A percentile compares a stretch with the other conserved stretches of the same genome.
Evolutionary conservation across 805 yeast genomes (phyloP).

Genomic region (Kregervanrija fluxuum): DNA sequence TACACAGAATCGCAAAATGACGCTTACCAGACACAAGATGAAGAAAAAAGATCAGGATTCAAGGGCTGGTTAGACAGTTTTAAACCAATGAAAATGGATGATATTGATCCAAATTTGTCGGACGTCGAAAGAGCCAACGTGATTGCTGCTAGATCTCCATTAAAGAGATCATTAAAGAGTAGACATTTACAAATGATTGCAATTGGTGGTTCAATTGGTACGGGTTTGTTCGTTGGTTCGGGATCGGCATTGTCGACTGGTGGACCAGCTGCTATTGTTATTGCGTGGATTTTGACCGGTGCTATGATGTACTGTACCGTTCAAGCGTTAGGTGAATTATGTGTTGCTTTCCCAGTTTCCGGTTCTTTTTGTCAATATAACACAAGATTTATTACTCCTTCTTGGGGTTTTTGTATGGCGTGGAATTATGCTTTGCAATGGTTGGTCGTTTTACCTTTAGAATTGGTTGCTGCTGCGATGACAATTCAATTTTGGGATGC

Average conservation of each 20-base stretch:
- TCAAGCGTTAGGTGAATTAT: slow-evolving; percentile 59
- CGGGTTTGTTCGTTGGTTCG: slow-evolving; percentile 74
- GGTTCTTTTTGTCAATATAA: slow-evolving; percentile 58
- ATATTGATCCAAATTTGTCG: slow-evolving; percentile 36
- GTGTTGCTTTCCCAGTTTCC: slow-evolving; percentile 56
- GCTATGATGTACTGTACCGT: slow-evolving; percentile 54
- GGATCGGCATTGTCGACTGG: slow-evolving; percentile 54
- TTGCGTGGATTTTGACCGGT: slow-evolving; percentile 54
- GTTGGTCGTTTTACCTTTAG: slow-evolving; percentile 48
- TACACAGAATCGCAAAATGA: slow-evolving; percentile 4
- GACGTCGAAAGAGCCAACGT: slow-evolving; percentile 42
- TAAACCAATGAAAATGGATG: slow-evolving; percentile 27
- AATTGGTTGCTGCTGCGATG: slow-evolving; percentile 48
- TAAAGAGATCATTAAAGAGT: slow-evolving; percentile 44
- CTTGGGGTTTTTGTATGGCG: slow-evolving; percentile 58
- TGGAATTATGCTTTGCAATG: slow-evolving; percentile 52
- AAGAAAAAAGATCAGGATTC: slow-evolving; percentile 2
- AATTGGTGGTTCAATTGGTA: slow-evolving; percentile 77
- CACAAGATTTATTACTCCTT: slow-evolving; percentile 49
- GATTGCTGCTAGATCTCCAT: slow-evolving; percentile 41
- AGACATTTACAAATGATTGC: slow-evolving; percentile 79
- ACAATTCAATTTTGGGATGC: slow-evolving; percentile 43
- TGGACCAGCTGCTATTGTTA: slow-evolving; percentile 69
- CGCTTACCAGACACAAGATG: background rate
- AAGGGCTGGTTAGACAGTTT: slow-evolving; percentile 23